These are phyloP conservation scores for Triticum turgidum DNA, from an alignment of 176 grass and related monocot genomes.

Conservation along the genomic window DNA sequence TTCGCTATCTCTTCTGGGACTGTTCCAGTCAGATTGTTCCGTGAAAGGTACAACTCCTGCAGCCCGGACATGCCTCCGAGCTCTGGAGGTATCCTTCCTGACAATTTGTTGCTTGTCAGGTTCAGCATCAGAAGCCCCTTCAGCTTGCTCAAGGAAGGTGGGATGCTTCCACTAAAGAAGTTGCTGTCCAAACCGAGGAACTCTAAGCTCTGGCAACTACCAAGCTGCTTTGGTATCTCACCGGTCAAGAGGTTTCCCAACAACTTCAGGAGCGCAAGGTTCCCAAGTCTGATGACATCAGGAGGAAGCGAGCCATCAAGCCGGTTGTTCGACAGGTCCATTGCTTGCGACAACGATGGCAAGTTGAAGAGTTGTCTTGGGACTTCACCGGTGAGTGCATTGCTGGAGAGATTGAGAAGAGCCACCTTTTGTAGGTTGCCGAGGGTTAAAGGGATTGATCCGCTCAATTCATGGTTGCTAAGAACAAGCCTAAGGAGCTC, in stretches of 20 bases:
- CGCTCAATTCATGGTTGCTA: constrained; percentile 8
- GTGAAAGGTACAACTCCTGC: constrained; percentile 28
- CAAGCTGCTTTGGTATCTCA: constrained; percentile 29
- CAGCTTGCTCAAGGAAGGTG: constrained; percentile 22
- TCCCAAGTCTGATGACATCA: constrained; percentile 11
- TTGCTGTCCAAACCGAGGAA: constrained; percentile 46
- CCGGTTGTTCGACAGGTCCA: constrained; percentile 48
- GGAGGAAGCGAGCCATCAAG: constrained; percentile 32
- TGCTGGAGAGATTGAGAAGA: constrained; percentile 13
- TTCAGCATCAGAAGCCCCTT: constrained; percentile 47
- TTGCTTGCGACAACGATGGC: background rate
- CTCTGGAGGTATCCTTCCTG: constrained; percentile 41
- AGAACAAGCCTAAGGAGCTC: constrained; percentile 7
- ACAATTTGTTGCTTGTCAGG: constrained; percentile 37
- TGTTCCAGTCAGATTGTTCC: constrained; percentile 30
- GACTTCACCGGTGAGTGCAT: constrained; percentile 1
- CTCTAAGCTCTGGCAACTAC: constrained; percentile 42
- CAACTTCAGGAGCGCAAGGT: constrained; percentile 31
- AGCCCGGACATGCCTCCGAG: constrained; percentile 34
- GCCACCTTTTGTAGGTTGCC: background rate
- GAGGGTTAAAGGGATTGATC: constrained; percentile 22
- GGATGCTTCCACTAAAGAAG: constrained; percentile 33
- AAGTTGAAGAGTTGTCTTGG: constrained; percentile 18
- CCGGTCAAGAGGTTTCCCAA: constrained; percentile 40
- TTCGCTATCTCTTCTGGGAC: constrained; percentile 17